Base-by-base conservation (phyloP, 371 early-diverging fungal species). In the Mortierella sp. region DNA sequence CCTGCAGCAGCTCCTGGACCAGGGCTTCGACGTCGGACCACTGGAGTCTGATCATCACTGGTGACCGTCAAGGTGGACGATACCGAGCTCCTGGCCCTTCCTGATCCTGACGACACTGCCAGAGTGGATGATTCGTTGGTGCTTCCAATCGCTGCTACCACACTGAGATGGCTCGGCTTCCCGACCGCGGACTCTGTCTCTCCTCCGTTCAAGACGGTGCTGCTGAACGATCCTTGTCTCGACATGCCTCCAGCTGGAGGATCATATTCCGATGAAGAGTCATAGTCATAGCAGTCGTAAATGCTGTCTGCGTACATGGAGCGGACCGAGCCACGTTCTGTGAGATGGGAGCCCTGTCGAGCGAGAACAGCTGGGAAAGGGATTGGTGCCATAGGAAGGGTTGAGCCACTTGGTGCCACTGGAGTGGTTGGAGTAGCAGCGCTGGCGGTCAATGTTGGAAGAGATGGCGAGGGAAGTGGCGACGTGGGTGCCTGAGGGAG, bases 271-370 rank as follows among this genome's bases (percentile, higher is more conserved):
- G 69, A 68, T 2, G 62, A 52, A 25, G 77, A 76, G 44, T 76
- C 77, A 21, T 76, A 76, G 19, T 68, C 77, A 41, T 76, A 76
- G 41, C 51, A 76, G 31, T 76, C 77, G 27, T 76, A 76, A 22
- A 76, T 76, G 29, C 77, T 76, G 37, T 76, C 77, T 4, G 77
- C 62, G 45, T 76, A 76, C 65, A 69, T 68, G 29, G 77, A 76
- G 3, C 69, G 69, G 39, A 76, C 50, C 19, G 69, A 68, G 9
- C 50, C 57, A 31, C 77, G 51, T 59, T 76, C 77, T 13, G 69
- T 44, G 46, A 76, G 34, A 21, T 57, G 48, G 14, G 77, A 76
- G 17, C 65, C 69, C 22, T 63, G 69, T 9, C 77, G 69, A 2
- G 56, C 50, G 28, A 76, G 40, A 4, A 65, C 65, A 50, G 43